These are phyloP conservation scores for Ajuga chamaepitys DNA, from an alignment of 257 asterid genomes.

Conservation along the genomic window DNA sequence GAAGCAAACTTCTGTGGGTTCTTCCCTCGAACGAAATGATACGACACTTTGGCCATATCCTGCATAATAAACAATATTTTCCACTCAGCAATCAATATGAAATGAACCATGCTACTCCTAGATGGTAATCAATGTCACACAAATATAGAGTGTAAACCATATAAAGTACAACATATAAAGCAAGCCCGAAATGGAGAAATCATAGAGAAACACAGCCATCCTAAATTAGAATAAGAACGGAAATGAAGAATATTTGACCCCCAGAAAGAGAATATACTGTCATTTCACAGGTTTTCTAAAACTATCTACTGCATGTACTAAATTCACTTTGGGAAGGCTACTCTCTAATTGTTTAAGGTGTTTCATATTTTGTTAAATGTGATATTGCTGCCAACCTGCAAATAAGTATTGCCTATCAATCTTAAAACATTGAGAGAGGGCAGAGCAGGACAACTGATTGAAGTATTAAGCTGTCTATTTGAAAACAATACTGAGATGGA, in stretches of 20 bases:
- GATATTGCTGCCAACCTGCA: no score
- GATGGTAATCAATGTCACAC: not conserved
- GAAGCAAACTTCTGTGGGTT: conserved; percentile 78
- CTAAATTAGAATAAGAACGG: no score
- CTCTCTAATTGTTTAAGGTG: not conserved
- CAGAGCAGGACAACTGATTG: no score
- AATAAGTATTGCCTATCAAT: no score
- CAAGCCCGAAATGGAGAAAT: not conserved
- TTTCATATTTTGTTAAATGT: no score
- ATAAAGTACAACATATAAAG: not conserved
- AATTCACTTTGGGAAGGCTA: not conserved
- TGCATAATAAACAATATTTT: conserved; percentile 24
- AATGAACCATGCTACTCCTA: conserved; percentile 10
- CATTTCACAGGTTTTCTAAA: not conserved
- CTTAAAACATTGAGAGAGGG: no score
- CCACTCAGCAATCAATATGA: conserved; percentile 5
- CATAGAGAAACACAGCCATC: no score
- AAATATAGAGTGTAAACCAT: not conserved
- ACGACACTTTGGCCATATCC: conserved; percentile 89
- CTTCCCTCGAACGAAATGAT: conserved; percentile 86
- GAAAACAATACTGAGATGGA: no score
- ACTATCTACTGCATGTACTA: not conserved
- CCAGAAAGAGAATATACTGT: no score
- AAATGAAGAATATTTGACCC: no score
- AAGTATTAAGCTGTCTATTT: no score